phyloP scores from a whole-genome alignment of 2,329 filamentous ascomycete genomes.

The Blastomyces emzantsi region DNA sequence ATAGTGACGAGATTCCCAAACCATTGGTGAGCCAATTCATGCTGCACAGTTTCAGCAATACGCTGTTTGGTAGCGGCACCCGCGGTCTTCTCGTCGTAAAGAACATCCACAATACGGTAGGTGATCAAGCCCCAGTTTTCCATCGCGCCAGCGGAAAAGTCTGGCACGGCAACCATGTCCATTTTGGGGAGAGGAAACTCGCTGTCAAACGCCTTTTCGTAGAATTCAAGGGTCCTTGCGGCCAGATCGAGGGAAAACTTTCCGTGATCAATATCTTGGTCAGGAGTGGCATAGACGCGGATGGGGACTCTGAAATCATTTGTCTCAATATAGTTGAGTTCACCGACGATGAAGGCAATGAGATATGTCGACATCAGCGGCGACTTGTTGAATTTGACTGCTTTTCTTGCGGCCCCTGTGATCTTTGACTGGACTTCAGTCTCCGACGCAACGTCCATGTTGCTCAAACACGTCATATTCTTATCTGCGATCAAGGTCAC shows the following conservation, averaged over 20 bases:
- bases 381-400: constrained; percentile 84
- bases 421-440: constrained; percentile 59
- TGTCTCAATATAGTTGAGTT: constrained; percentile 89
- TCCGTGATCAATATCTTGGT: constrained; percentile 82
- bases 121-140: constrained; percentile 98
- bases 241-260: constrained; percentile 84
- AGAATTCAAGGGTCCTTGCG: constrained; percentile 82
- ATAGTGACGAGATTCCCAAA: constrained; percentile 96
- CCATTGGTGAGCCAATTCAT: constrained; percentile 96
- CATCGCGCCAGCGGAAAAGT: constrained; percentile 94
- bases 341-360: constrained; percentile 84
- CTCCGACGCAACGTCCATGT: constrained; percentile 88
- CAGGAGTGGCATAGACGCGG: constrained; percentile 85
- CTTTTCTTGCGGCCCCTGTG: constrained; percentile 61
- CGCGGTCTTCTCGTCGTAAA: constrained; percentile 86
- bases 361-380: constrained; percentile 96
- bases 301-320: constrained; percentile 86
- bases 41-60: constrained; percentile 90
- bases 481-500: constrained; percentile 87
- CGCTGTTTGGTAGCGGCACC: constrained; percentile 85
- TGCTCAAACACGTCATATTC: constrained; percentile 82
- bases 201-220: constrained; percentile 88
- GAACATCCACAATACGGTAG: constrained; percentile 82
- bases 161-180: constrained; percentile 93
- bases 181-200: constrained; percentile 85